phyloP scores from a whole-genome alignment of 2,329 filamentous ascomycete species.

The Colletotrichum higginsianum region DNA sequence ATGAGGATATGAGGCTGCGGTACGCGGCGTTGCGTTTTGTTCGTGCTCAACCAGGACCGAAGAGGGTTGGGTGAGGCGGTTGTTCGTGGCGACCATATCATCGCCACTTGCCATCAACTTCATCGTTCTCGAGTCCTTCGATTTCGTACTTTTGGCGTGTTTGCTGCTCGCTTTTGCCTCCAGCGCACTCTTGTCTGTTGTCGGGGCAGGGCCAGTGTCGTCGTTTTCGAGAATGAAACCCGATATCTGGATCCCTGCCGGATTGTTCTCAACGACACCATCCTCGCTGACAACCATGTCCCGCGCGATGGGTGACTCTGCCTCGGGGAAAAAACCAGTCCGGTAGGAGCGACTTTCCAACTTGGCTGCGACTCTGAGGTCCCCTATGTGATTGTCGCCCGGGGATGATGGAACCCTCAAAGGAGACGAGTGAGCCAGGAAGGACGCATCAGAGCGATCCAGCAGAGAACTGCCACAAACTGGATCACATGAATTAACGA shows the following conservation, averaged over 20 bases:
- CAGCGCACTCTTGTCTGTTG: background rate
- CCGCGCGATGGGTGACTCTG: background rate
- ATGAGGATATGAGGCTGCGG: background rate
- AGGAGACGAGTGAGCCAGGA: background rate
- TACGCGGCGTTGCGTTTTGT: too few relatives aligned
- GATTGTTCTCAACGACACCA: background rate
- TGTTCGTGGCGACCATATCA: too few relatives aligned
- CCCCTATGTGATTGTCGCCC: background rate
- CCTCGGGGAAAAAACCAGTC: constrained; percentile 8
- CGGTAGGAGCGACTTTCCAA: constrained; percentile 5
- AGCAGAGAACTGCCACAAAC: background rate
- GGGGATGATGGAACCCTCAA: constrained; percentile 6
- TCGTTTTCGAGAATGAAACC: constrained; percentile 28
- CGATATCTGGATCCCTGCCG: background rate
- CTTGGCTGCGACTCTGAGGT: constrained; percentile 12
- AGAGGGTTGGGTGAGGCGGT: background rate
- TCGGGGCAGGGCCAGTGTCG: background rate
- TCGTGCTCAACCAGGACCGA: background rate
- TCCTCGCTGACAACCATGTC: background rate
- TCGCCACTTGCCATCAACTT: background rate
- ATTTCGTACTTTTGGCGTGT: background rate
- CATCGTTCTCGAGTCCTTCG: background rate
- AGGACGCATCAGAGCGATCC: background rate
- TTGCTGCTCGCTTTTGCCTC: background rate
- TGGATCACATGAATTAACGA: background rate